Evolutionary conservation across 805 yeast genomes (phyloP).

Genomic region (Cyberlindnera euphorbiiphila): DNA sequence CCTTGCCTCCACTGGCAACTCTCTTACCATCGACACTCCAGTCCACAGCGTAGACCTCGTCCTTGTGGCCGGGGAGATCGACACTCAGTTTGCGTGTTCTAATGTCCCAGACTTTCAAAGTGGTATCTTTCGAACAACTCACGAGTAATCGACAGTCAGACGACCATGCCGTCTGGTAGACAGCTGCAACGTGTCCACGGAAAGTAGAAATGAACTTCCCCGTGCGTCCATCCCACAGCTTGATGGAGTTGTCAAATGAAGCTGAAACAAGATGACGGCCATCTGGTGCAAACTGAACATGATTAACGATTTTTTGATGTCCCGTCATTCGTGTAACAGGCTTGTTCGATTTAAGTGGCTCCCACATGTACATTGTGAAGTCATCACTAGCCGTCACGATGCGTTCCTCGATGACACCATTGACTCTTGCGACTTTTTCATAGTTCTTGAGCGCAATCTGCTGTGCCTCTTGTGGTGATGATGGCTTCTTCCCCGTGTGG

Average conservation of each 20-base stretch:
- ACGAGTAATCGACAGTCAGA: slow-evolving; percentile 89
- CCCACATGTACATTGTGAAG: slow-evolving; percentile 97
- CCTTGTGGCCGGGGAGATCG: slow-evolving; percentile 94
- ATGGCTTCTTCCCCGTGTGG: slow-evolving; percentile 50
- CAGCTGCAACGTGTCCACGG: slow-evolving; percentile 97
- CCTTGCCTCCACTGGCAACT: slow-evolving; percentile 98
- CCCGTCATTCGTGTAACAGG: slow-evolving; percentile 96
- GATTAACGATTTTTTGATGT: slow-evolving; percentile 94
- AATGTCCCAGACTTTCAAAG: slow-evolving; percentile 94
- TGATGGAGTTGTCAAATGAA: slow-evolving; percentile 92
- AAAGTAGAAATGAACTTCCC: slow-evolving; percentile 88
- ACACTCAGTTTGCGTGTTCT: slow-evolving; percentile 77
- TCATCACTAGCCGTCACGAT: slow-evolving; percentile 96
- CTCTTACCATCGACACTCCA: slow-evolving; percentile 95
- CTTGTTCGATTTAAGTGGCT: slow-evolving; percentile 72
- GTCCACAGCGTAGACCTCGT: slow-evolving; percentile 95
- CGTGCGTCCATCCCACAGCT: slow-evolving; percentile 92
- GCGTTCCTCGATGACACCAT: slow-evolving; percentile 70
- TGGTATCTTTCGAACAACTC: slow-evolving; percentile 93
- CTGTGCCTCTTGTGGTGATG: slow-evolving; percentile 42
- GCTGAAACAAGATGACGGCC: slow-evolving; percentile 88
- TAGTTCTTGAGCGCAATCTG: slow-evolving; percentile 46
- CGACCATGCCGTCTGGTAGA: slow-evolving; percentile 97
- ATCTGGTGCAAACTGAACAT: slow-evolving; percentile 93
- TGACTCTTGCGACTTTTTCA: slow-evolving; percentile 53